These are phyloP conservation scores for Apostasia ramifera DNA, from an alignment of 106 monocot genomes.

Conservation along the genomic window DNA sequence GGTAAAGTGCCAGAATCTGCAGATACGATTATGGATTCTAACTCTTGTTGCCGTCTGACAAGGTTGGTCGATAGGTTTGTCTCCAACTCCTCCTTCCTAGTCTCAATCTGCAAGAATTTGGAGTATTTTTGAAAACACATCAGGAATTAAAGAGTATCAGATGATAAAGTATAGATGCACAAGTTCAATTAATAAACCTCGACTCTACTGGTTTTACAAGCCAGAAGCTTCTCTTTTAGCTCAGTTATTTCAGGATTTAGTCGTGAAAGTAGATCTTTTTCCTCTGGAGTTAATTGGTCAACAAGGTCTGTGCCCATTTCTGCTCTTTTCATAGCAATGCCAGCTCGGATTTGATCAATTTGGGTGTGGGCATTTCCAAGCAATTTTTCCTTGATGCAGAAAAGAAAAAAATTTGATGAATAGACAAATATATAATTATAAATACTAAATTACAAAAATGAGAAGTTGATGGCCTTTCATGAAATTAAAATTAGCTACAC, in stretches of 20 bases:
- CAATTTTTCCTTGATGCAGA: constrained; percentile 69
- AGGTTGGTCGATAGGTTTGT: constrained; percentile 92
- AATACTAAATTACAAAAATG: neutral
- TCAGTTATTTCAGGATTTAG: constrained; percentile 97
- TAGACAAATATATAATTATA: neutral
- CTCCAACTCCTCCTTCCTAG: constrained; percentile 97
- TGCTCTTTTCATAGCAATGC: constrained; percentile 89
- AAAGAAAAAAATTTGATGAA: constrained; percentile 3
- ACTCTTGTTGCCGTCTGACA: constrained; percentile 77
- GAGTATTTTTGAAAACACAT: neutral
- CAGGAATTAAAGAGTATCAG: neutral
- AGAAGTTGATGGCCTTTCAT: neutral
- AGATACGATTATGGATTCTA: constrained; percentile 65
- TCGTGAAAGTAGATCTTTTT: constrained; percentile 74
- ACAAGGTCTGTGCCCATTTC: constrained; percentile 99
- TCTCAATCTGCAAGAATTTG: constrained; percentile 60
- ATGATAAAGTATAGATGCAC: neutral
- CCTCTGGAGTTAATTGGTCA: constrained; percentile 78
- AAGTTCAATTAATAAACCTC: constrained; percentile 40
- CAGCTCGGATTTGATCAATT: constrained; percentile 84
- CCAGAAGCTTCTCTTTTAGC: constrained; percentile 82
- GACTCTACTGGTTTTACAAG: constrained; percentile 69
- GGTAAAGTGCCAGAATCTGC: constrained; percentile 54
- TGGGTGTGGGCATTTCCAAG: constrained; percentile 70
- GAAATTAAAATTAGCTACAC: neutral